Evolutionary conservation across 805 yeast genomes (phyloP).

Genomic region (Yamadazyma takamatsuzukensis): DNA sequence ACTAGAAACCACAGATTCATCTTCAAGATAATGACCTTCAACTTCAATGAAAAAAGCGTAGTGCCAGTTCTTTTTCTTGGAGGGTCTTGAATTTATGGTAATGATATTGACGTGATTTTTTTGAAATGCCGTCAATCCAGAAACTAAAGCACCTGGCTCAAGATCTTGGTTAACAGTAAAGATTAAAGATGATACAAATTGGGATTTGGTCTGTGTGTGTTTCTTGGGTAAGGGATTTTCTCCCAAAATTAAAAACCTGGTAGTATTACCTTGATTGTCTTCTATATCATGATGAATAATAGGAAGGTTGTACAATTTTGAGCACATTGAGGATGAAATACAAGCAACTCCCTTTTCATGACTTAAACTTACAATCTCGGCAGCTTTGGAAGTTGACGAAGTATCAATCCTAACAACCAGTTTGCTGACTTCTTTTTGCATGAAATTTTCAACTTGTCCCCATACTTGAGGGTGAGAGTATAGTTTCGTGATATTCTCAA

Average conservation of each 20-base stretch:
- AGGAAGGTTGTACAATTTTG: slow-evolving; percentile 54
- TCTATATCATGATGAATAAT: slow-evolving; percentile 58
- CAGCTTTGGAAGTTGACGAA: slow-evolving; percentile 83
- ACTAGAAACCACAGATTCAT: slow-evolving; percentile 28
- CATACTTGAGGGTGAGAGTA: slow-evolving; percentile 98
- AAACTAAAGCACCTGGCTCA: slow-evolving; percentile 73
- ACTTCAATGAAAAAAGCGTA: slow-evolving; percentile 80
- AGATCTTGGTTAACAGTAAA: slow-evolving; percentile 60
- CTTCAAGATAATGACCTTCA: slow-evolving; percentile 33
- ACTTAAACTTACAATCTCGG: slow-evolving; percentile 50
- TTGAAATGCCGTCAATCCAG: slow-evolving; percentile 57
- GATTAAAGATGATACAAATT: slow-evolving; percentile 50
- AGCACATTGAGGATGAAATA: slow-evolving; percentile 69
- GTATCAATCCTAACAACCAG: slow-evolving; percentile 58
- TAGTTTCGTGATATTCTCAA: slow-evolving; percentile 49
- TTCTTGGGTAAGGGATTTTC: slow-evolving; percentile 4
- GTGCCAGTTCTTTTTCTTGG: slow-evolving; percentile 65
- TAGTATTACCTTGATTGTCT: slow-evolving; percentile 73
- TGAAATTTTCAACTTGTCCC: slow-evolving; percentile 79
- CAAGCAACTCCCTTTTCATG: slow-evolving; percentile 52
- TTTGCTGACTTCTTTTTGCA: slow-evolving; percentile 20
- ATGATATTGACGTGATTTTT: slow-evolving; percentile 58
- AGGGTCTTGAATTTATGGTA: slow-evolving; percentile 76
- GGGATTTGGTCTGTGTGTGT: slow-evolving; percentile 7
- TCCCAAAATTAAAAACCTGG: slow-evolving; percentile 75